phyloP scores from a whole-genome alignment of 768 basidiomycete species.

The Rhodocollybia butyracea region DNA sequence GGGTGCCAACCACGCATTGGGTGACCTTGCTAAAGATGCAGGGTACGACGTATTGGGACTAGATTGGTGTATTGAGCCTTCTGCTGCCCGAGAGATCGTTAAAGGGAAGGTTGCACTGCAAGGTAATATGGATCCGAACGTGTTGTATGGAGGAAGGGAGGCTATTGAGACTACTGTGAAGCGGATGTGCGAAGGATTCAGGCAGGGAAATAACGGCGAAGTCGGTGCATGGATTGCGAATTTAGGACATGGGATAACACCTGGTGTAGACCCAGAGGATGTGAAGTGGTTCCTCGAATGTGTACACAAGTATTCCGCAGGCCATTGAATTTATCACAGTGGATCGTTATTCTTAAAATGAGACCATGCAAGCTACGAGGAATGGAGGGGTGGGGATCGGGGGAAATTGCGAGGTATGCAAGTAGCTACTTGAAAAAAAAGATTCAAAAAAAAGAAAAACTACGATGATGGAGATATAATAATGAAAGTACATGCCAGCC shows the following conservation, averaged over 20 bases:
- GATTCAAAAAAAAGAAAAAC: neutral
- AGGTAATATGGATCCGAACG: constrained; percentile 89
- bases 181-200: constrained; percentile 78
- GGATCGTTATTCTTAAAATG: constrained; percentile 12
- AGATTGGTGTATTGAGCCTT: constrained; percentile 87
- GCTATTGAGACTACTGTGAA: constrained; percentile 87
- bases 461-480: constrained; percentile 4
- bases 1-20: constrained; percentile 78
- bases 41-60: constrained; percentile 90
- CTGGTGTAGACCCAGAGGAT: constrained; percentile 92
- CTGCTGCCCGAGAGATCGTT: constrained; percentile 61
- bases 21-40: constrained; percentile 50
- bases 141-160: constrained; percentile 80
- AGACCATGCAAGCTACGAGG: constrained; percentile 4
- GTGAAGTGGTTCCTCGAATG: constrained; percentile 90
- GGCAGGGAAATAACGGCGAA: constrained; percentile 41
- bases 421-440: constrained; percentile 4
- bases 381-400: neutral
- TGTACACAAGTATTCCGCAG: constrained; percentile 75
- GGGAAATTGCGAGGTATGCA: neutral
- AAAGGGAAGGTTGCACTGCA: constrained; percentile 70
- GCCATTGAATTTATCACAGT: too few species aligned
- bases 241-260: constrained; percentile 96
- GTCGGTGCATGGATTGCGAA: constrained; percentile 89
- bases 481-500: constrained; percentile 6